phyloP scores from a whole-genome alignment of 2,329 filamentous ascomycete species.

The Hypoxylon sp. region DNA sequence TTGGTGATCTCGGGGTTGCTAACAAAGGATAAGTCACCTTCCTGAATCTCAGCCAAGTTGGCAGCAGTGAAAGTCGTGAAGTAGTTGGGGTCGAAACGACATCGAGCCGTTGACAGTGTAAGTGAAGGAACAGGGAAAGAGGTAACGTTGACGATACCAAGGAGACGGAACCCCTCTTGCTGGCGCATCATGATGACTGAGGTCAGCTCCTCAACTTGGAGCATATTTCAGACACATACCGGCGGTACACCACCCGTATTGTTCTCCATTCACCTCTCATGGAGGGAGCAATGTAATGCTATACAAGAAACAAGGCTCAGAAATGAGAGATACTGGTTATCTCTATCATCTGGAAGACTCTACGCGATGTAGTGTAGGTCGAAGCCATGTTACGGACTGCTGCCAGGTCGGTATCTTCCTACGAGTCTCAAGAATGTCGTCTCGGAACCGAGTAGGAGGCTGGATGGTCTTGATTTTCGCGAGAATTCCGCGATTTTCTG shows the following conservation, averaged over 20 bases:
- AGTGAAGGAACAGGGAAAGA: conserved; percentile 81
- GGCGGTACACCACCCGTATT: too few relatives aligned
- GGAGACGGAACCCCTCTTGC: not conserved
- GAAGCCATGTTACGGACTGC: not conserved
- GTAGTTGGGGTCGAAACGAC: conserved; percentile 85
- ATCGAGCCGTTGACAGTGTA: conserved; percentile 80
- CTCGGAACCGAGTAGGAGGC: too few relatives aligned
- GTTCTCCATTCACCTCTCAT: too few relatives aligned
- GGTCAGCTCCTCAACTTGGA: not conserved
- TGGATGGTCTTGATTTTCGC: conserved; percentile 59
- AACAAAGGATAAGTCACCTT: conserved; percentile 72
- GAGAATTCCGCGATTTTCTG: conserved; percentile 73
- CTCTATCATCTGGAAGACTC: not conserved
- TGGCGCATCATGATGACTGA: not conserved
- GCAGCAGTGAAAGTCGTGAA: conserved; percentile 72
- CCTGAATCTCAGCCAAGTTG: conserved; percentile 77
- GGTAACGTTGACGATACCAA: conserved; percentile 78
- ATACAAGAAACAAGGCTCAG: not conserved
- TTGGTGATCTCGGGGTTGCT: conserved; percentile 75
- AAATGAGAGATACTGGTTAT: not conserved
- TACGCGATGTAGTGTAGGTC: not conserved
- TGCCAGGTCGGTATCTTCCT: too few relatives aligned
- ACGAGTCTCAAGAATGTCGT: too few relatives aligned
- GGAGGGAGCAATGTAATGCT: not conserved
- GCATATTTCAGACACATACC: not conserved